Base-by-base conservation (phyloP, 2,329 filamentous ascomycete genomes). In the Stagonosporopsis cucurbitacearum region DNA sequence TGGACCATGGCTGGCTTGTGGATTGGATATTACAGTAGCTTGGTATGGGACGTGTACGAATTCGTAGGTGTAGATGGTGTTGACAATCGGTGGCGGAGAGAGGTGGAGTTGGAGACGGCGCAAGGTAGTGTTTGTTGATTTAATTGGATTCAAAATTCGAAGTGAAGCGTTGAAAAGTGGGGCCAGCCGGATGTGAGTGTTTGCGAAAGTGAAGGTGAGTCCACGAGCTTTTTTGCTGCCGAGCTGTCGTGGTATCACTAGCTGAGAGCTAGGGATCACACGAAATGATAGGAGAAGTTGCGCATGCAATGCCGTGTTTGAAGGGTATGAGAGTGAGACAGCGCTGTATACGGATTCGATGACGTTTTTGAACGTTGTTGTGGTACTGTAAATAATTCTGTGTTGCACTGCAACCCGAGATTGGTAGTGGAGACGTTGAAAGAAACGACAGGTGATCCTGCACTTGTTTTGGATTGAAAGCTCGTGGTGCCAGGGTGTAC, bases 1-100 rank as follows among this genome's bases (percentile, higher is more conserved):
- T 79, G 80, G 54, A 82, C 78, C 41, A 77, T 77, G 81, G 83
- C 83, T 46, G n/a, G 12, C n/a, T 20, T 20, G 4, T 39, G 43
- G 23, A n/a, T 46, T 23, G 48, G 15, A 11, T 17, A 30, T 37
- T 54, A 30, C 9, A 43, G 11, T 6, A 26, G 15, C 20, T 42
- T 22, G 25, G 50, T 37, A 30, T 23, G n/a, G 25, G 17, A 25
- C 37, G 35, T 13, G 44, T 33, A 45, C 25, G 5, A 33, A 11
- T 40, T 17, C 5, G 50, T 23, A 25, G 44, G 20, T 26, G 39
- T 6, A 39, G 50, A 12, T 43, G 41, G 19, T 36, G 40, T 42
- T 37, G 32, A 26, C 26, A 4, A 25, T 19, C n/a, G n/a, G n/a
- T n/a, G n/a, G n/a, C n/a, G n/a, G 13, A 13, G 13, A n/a, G 33